phyloP scores from a whole-genome alignment of 805 yeast genomes.

The Torulaspora quercuum region DNA sequence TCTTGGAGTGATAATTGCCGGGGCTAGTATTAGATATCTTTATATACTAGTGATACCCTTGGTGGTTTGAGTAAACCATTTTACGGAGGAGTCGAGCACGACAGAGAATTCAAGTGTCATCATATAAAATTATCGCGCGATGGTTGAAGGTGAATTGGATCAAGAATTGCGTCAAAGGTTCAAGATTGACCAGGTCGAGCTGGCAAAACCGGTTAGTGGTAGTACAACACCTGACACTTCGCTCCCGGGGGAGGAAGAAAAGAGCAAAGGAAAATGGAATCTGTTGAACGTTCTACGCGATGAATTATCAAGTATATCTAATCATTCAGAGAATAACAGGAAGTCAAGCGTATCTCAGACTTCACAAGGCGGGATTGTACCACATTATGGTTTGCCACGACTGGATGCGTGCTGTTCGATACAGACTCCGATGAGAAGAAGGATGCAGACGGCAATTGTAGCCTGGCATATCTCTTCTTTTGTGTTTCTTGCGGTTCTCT shows the following conservation, averaged over 20 bases:
- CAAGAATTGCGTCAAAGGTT: slow-evolving; percentile 9
- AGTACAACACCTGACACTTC: slow-evolving; percentile 8
- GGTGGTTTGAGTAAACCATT: too few relatives aligned
- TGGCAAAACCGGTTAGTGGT: slow-evolving; percentile 8
- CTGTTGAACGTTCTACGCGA: slow-evolving; percentile 6
- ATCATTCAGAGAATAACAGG: slow-evolving; percentile 1
- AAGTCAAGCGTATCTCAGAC: neutral
- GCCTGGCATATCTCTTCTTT: slow-evolving; percentile 75
- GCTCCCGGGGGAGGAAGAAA: slow-evolving; percentile 6
- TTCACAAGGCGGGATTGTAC: slow-evolving; percentile 3
- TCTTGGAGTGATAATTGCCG: too few relatives aligned
- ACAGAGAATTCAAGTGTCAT: too few relatives aligned
- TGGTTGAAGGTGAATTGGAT: slow-evolving; percentile 4
- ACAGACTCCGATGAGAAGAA: slow-evolving; percentile 49
- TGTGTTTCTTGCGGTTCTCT: slow-evolving; percentile 45
- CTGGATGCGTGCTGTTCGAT: slow-evolving; percentile 45
- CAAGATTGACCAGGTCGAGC: slow-evolving; percentile 3
- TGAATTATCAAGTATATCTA: slow-evolving; percentile 2
- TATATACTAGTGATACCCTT: too few relatives aligned
- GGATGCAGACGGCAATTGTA: slow-evolving; percentile 65
- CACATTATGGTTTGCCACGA: slow-evolving; percentile 6
- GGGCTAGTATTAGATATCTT: too few relatives aligned
- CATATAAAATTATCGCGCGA: too few relatives aligned
- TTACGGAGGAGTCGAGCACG: too few relatives aligned
- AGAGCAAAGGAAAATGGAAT: slow-evolving; percentile 3